Evolutionary conservation across 495 filamentous ascomycete species (phyloP), one percentile per base, ranked within the genome.

Genomic region (Penicillium lividum): DNA sequence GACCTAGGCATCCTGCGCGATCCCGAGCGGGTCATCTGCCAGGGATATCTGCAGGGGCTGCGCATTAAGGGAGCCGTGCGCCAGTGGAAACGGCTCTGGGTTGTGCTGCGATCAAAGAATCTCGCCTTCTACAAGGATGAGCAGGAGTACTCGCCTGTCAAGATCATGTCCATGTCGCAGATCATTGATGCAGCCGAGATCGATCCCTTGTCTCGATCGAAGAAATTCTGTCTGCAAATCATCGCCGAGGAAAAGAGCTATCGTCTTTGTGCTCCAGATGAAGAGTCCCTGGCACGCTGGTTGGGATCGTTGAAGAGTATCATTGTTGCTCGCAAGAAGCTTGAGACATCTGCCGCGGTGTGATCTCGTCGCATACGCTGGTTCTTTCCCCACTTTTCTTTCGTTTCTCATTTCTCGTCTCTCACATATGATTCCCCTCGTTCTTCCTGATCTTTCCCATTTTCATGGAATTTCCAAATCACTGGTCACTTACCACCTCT

Each of bases 31-130:
- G 88, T 98, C 18, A 83, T 97, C 44, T 96, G 90, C 83, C 91
- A 97, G 69, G 91, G 93, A 18, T 93, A 91, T 76, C 84, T 97
- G 40, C 89, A 91, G 70, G 87, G 90, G 59, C 82, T 96, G 28
- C 91, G 90, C 58, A 89, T 87, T 58, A 93, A 92, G 63, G 81
- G 89, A n/a, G 90, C 90, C 6, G 87, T 98, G 40, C 86, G 88
- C 34, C 90, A 94, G 65, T 98, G 94, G 94, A 97, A 96, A 78
- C 88, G 90, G 60, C 80, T 90, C 33, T 98, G 94, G 94, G 87
- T 88, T 0, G 94, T 98, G 0, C 76, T 98, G n/a, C 89, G 93
- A 34, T 87, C 92, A 0, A 88, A 89, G 58, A 90, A 90, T 53
- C 73, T 98, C 48, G 89, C 91, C 7, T 85, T 98, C 22, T 98